Evolutionary conservation across 2,329 filamentous ascomycete genomes (phyloP), one percentile per base, ranked within the genome.

Genomic region (Pseudogymnoascus sp.): DNA sequence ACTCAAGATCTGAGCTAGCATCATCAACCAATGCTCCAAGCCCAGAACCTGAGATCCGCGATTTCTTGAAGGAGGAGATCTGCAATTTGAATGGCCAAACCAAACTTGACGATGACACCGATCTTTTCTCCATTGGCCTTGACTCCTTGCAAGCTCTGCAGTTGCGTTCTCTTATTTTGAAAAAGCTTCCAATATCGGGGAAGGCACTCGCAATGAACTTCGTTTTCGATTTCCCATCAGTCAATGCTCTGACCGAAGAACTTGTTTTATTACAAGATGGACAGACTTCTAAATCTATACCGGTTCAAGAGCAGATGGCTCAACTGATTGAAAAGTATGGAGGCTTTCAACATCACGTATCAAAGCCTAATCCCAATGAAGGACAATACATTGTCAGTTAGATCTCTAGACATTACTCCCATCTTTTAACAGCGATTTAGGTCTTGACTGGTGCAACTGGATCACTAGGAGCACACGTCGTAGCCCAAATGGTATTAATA

Each of bases 381-480:
- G 64, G 63, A 2, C 61, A 69, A 60, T 53, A 68, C 59, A 69
- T 72, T 33, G 44, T 69, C 15, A n/a, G 42, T 47, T 19, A 47
- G 26, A n/a, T 26, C 21, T n/a, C 33, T 9, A 59, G 60, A 8
- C 13, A 23, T 21, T 4, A 15, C 17, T 60, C 11, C 19, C 64
- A 47, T 26, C 44, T 62, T 59, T 64, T 62, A 63, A 23, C 65
- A 68, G 62, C 67, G 66, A 57, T 63, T 64, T 36, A 76, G 71
- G 73, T 86, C 1, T 71, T 89, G 3, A 89, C 87, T 0, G 87
- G 87, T 1, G 81, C 82, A 0, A 89, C 87, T 0, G 87, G 87
- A 0, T 86, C 85, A 1, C 76, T 89, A 0, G 87, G 87, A 1
- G 78, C 83, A 0, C 85, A 87, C 67, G 75, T 87, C 1, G 77